A percentile compares a stretch with the other conserved stretches of the same genome.
phyloP scores from a whole-genome alignment of 305 asterid species.

The Nicotiana rustica region DNA sequence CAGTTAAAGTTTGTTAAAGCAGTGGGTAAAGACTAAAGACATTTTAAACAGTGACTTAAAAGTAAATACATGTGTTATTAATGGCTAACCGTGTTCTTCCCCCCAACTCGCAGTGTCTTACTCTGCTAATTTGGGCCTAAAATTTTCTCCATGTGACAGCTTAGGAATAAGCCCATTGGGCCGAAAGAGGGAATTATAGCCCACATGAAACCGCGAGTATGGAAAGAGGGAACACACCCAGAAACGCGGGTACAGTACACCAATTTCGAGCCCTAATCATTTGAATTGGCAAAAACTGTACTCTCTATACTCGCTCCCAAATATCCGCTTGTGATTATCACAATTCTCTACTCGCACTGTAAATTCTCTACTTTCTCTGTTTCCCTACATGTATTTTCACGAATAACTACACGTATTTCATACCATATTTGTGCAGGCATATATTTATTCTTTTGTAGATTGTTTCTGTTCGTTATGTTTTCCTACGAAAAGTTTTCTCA shows the following conservation, averaged over 20 bases:
- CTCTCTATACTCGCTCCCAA: conserved; percentile 34
- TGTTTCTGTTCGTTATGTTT: not conserved
- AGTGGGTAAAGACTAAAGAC: too few relatives aligned
- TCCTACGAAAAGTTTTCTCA: not conserved
- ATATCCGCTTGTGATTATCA: not conserved
- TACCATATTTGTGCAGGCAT: not conserved
- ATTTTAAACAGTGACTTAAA: too few relatives aligned
- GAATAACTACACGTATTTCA: not conserved
- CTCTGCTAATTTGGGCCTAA: too few relatives aligned
- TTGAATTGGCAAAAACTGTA: conserved; percentile 28
- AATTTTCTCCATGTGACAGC: not conserved
- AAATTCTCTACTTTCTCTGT: conserved; percentile 12
- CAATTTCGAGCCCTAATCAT: conserved; percentile 30
- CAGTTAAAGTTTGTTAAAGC: too few relatives aligned
- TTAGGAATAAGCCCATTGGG: conserved; percentile 25
- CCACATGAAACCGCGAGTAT: conserved; percentile 27
- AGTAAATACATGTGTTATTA: too few relatives aligned
- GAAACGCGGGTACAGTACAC: not conserved
- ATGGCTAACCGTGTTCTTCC: too few relatives aligned
- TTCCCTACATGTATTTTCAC: not conserved
- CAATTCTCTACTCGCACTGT: conserved; percentile 14
- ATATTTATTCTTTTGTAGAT: not conserved
- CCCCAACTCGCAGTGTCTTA: too few relatives aligned
- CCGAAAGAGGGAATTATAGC: not conserved
- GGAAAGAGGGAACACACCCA: not conserved